Percentiles rank a stretch among this genome's conserved stretches.
phyloP scores from a whole-genome alignment of 805 yeast species.

The Brettanomyces anomalus region DNA sequence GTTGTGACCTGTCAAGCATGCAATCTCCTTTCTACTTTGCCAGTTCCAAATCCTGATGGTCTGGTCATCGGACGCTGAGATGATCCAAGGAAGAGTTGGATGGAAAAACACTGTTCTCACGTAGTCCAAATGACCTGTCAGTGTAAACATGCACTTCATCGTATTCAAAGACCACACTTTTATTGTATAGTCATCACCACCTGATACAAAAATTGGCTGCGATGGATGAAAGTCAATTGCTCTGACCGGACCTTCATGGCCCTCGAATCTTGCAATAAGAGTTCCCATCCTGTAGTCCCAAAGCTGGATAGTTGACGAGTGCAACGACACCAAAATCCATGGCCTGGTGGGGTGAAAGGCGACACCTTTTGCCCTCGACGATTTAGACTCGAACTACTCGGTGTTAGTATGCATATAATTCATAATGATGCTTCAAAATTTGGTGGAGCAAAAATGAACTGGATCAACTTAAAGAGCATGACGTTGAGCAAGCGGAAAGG shows the following conservation, averaged over 20 bases:
- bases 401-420: slow-evolving; percentile 4
- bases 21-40: slow-evolving; percentile 97
- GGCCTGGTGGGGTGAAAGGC: slow-evolving; percentile 95
- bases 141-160: slow-evolving; percentile 83
- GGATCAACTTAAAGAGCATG: too few species aligned
- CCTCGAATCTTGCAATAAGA: slow-evolving; percentile 90
- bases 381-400: slow-evolving; percentile 85
- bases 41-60: slow-evolving; percentile 99
- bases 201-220: slow-evolving; percentile 93
- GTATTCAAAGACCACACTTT: slow-evolving; percentile 94
- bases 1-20: slow-evolving; percentile 95
- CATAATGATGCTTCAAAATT: background rate
- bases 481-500: too few species aligned
- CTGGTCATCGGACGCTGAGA: slow-evolving; percentile 94
- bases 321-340: slow-evolving; percentile 90
- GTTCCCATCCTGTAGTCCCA: slow-evolving; percentile 99
- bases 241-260: slow-evolving; percentile 97
- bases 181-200: slow-evolving; percentile 94
- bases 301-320: slow-evolving; percentile 95
- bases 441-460: background rate
- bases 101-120: slow-evolving; percentile 93
- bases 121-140: slow-evolving; percentile 91
- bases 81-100: slow-evolving; percentile 94
- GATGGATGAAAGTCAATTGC: slow-evolving; percentile 95
- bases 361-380: slow-evolving; percentile 94